phyloP scores from a whole-genome alignment of 2,329 filamentous ascomycete species.

The Apiospora kogelbergensis region DNA sequence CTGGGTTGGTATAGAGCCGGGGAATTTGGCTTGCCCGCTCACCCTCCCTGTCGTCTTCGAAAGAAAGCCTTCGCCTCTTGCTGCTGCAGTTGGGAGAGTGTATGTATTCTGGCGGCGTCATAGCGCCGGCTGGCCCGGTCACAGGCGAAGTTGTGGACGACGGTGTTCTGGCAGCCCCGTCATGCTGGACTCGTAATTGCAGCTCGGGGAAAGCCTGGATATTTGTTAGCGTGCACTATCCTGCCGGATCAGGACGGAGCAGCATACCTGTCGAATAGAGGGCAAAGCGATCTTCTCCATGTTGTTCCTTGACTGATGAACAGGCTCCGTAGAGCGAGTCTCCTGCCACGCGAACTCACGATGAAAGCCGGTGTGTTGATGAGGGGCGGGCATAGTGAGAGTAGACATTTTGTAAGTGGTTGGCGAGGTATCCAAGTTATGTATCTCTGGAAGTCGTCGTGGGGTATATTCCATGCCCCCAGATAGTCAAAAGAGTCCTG shows the following conservation, averaged over 20 bases:
- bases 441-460: slow-evolving; percentile 28
- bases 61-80: slow-evolving; percentile 48
- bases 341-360: slow-evolving; percentile 41
- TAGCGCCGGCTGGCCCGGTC: slow-evolving; percentile 26
- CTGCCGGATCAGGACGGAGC: neutral
- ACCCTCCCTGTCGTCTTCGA: slow-evolving; percentile 39
- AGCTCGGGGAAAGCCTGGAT: slow-evolving; percentile 48
- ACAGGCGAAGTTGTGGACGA: slow-evolving; percentile 36
- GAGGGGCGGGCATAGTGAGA: slow-evolving; percentile 46
- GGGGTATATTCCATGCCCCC: slow-evolving; percentile 43
- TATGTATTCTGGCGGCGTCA: slow-evolving; percentile 47
- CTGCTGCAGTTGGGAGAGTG: slow-evolving; percentile 48
- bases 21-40: slow-evolving; percentile 46
- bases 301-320: slow-evolving; percentile 37
- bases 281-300: slow-evolving; percentile 46
- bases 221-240: slow-evolving; percentile 18
- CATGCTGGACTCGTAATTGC: slow-evolving; percentile 34
- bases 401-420: slow-evolving; percentile 47
- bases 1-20: slow-evolving; percentile 42
- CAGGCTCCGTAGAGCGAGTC: slow-evolving; percentile 33
- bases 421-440: slow-evolving; percentile 25
- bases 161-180: slow-evolving; percentile 30
- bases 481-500: slow-evolving; percentile 12
- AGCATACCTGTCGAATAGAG: slow-evolving; percentile 51
- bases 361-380: slow-evolving; percentile 41